Conservation (phyloP, 2,329 filamentous ascomycete genomes). For the Chaetomiaceae sp. region DNA sequence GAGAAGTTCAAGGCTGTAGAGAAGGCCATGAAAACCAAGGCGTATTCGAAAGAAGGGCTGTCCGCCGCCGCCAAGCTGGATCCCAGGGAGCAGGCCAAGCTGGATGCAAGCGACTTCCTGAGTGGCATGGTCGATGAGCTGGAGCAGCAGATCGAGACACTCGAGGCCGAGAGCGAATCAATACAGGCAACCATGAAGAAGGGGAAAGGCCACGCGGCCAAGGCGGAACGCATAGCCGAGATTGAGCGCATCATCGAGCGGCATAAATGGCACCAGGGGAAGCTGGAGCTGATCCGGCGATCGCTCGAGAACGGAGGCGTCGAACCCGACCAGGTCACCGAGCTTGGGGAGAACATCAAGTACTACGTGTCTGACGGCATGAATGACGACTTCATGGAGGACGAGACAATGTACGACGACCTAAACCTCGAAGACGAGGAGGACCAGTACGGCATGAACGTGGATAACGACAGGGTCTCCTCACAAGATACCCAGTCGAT, state of each 20-base stretch:
- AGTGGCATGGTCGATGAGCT: constrained; percentile 85
- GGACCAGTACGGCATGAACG: constrained; percentile 73
- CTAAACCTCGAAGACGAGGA: constrained; percentile 90
- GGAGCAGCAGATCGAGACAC: constrained; percentile 84
- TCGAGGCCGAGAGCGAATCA: constrained; percentile 84
- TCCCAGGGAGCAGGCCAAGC: constrained; percentile 94
- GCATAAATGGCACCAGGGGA: constrained; percentile 94
- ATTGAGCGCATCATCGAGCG: constrained; percentile 80
- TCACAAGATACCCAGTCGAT: constrained; percentile 92
- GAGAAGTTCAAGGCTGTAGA: constrained; percentile 99
- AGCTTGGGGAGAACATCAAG: constrained; percentile 85
- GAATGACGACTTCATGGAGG: constrained; percentile 85
- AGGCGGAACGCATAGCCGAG: constrained; percentile 82
- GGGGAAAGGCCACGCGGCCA: constrained; percentile 79
- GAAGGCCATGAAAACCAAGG: constrained; percentile 99
- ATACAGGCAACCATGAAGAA: constrained; percentile 91
- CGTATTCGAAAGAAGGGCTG: constrained; percentile 96
- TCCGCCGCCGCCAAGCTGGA: constrained; percentile 89
- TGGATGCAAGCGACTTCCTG: constrained; percentile 82
- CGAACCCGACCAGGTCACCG: constrained; percentile 79
- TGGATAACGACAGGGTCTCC: constrained; percentile 81
- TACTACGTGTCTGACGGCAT: constrained; percentile 92
- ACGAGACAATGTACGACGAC: constrained; percentile 93
- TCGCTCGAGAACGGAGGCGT: constrained; percentile 89
- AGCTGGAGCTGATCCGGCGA: constrained; percentile 84